These are phyloP conservation scores for Linanthus parryae DNA, from an alignment of 148 eudicot species.

Conservation along the genomic window DNA sequence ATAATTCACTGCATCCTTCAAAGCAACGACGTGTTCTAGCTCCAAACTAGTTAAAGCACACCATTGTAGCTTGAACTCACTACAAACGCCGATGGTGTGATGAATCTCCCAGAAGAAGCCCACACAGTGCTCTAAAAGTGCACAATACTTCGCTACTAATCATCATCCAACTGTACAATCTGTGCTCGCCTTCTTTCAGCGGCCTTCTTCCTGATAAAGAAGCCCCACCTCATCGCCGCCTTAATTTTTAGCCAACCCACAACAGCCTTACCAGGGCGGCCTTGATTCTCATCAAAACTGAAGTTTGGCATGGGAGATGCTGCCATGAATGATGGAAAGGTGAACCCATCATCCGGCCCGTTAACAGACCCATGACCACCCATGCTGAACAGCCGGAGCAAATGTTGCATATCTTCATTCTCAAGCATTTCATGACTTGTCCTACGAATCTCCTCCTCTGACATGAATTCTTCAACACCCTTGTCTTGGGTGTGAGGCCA, in stretches of 20 bases:
- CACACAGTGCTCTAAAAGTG: neutral
- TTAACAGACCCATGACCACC: conserved; percentile 42
- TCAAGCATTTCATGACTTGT: conserved; percentile 85
- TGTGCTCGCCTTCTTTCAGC: conserved; percentile 92
- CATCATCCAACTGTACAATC: conserved; percentile 69
- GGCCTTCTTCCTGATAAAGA: conserved; percentile 83
- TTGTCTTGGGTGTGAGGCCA: conserved; percentile 61
- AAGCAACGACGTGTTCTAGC: too few species aligned
- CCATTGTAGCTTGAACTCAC: too few species aligned
- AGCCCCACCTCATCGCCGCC: conserved; percentile 98
- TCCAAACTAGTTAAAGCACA: too few species aligned
- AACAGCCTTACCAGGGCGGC: conserved; percentile 68
- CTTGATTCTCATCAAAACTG: conserved; percentile 45
- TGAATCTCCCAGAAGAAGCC: too few species aligned
- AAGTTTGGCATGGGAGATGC: conserved; percentile 51
- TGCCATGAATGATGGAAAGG: conserved; percentile 45
- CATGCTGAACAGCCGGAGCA: conserved; percentile 77
- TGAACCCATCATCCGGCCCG: conserved; percentile 47
- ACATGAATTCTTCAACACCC: conserved; percentile 41
- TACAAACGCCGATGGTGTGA: too few species aligned
- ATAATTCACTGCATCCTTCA: too few species aligned
- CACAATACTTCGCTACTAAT: too few species aligned
- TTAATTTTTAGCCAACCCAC: conserved; percentile 94
- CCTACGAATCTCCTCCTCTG: conserved; percentile 85
- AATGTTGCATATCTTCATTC: conserved; percentile 92